Conservation (phyloP, 2,329 filamentous ascomycete genomes). For the Verticillium longisporum region DNA sequence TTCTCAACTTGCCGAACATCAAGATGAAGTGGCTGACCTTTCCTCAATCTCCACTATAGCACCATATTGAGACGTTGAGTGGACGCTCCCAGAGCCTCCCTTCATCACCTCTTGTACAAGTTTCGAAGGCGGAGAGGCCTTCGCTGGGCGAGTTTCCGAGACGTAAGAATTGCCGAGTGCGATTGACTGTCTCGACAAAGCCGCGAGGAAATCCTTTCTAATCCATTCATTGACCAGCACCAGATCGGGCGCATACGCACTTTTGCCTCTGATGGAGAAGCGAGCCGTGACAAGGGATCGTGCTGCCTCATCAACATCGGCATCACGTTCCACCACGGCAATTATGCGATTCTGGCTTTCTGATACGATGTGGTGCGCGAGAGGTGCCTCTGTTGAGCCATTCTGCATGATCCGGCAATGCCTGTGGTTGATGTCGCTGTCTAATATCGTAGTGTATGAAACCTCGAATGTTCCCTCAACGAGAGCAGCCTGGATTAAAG, state of each 20-base stretch:
- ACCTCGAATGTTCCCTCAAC: slow-evolving; percentile 42
- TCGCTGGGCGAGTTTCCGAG: neutral
- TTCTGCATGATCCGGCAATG: slow-evolving; percentile 4
- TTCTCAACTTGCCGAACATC: neutral
- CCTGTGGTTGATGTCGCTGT: slow-evolving; percentile 11
- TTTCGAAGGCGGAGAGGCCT: neutral
- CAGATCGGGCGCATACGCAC: slow-evolving; percentile 55
- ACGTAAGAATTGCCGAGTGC: slow-evolving; percentile 2
- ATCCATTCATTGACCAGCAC: slow-evolving; percentile 59
- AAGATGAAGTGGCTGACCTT: neutral
- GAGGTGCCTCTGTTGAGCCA: neutral
- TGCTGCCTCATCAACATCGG: slow-evolving; percentile 46
- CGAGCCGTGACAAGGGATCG: slow-evolving; percentile 43
- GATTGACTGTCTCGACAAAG: slow-evolving; percentile 24
- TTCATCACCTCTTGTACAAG: neutral
- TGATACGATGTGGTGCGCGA: slow-evolving; percentile 11
- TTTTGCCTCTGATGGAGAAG: slow-evolving; percentile 47
- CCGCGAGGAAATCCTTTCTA: slow-evolving; percentile 46
- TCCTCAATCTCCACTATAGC: slow-evolving; percentile 15
- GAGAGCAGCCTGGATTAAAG: slow-evolving; percentile 29
- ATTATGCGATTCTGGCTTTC: slow-evolving; percentile 25
- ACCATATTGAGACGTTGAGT: slow-evolving; percentile 16
- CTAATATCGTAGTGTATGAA: slow-evolving; percentile 22
- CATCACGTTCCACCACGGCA: slow-evolving; percentile 55
- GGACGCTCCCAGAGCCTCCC: slow-evolving; percentile 4